Evolutionary conservation across 225 moss, liverwort and hornwort genomes (phyloP).

Genomic region (Antitrichia curtipendula): DNA sequence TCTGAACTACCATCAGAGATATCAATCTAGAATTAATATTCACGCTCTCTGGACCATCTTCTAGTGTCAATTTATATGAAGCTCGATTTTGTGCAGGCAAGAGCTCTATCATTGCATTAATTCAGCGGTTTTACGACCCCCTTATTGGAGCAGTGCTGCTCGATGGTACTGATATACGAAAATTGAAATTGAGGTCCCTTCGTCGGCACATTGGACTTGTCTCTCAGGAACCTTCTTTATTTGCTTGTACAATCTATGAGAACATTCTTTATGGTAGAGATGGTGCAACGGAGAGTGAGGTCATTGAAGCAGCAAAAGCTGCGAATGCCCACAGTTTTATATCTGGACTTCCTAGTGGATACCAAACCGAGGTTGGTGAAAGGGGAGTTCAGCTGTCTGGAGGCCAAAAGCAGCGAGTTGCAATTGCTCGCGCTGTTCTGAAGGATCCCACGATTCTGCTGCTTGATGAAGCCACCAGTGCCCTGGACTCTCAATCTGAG

Average conservation of each 20-base stretch:
- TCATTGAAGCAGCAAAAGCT: constrained; percentile 52
- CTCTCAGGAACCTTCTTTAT: constrained; percentile 46
- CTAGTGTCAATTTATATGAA: not conserved
- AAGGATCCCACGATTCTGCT: constrained; percentile 45
- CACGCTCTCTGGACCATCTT: not conserved
- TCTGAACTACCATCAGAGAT: not conserved
- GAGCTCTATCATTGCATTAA: constrained; percentile 44
- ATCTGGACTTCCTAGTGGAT: constrained; percentile 34
- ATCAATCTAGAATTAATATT: not conserved
- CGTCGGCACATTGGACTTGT: constrained; percentile 57
- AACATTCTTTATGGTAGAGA: constrained; percentile 48
- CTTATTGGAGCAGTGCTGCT: constrained; percentile 28
- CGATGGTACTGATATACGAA: constrained; percentile 34
- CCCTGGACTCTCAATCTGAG: constrained; percentile 48
- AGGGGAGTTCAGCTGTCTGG: constrained; percentile 51
- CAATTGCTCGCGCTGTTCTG: constrained; percentile 49
- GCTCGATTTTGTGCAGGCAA: constrained; percentile 21
- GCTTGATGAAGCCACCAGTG: constrained; percentile 61
- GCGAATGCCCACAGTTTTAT: constrained; percentile 50
- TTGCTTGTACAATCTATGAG: constrained; percentile 50
- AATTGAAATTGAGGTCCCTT: constrained; percentile 33
- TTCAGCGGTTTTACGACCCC: constrained; percentile 53
- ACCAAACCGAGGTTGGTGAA: constrained; percentile 49
- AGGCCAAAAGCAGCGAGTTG: constrained; percentile 58
- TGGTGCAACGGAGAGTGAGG: constrained; percentile 38